phyloP scores from a whole-genome alignment of 257 asterid genomes.

The Primulina tabacum region DNA sequence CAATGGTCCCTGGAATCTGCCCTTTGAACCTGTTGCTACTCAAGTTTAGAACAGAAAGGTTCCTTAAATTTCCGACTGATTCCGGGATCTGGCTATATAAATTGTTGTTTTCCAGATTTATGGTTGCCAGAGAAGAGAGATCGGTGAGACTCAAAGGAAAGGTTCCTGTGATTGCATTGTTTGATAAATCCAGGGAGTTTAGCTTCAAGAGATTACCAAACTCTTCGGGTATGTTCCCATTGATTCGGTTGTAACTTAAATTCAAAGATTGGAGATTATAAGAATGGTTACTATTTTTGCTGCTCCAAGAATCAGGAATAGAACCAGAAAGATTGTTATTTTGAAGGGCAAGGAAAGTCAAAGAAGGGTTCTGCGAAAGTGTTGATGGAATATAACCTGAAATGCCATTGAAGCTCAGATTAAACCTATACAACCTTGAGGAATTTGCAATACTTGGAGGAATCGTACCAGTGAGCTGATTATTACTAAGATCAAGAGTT shows the following conservation, averaged over 20 bases:
- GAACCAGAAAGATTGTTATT: conserved; percentile 63
- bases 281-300: neutral
- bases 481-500: conserved; percentile 79
- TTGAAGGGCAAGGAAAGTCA: conserved; percentile 53
- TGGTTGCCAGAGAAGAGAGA: conserved; percentile 36
- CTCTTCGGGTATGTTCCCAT: neutral
- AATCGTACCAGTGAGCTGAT: conserved; percentile 56
- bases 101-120: conserved; percentile 42
- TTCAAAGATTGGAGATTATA: neutral
- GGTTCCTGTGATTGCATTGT: conserved; percentile 46
- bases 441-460: conserved; percentile 59
- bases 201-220: conserved; percentile 27
- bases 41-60: conserved; percentile 48
- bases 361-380: conserved; percentile 18
- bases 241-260: neutral
- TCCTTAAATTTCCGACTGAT: conserved; percentile 31
- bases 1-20: conserved; percentile 50
- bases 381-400: conserved; percentile 68
- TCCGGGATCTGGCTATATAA: conserved; percentile 49
- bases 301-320: conserved; percentile 54
- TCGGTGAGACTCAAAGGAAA: conserved; percentile 39
- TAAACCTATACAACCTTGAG: neutral
- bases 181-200: conserved; percentile 50
- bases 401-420: conserved; percentile 37
- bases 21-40: conserved; percentile 51